Base-by-base conservation (phyloP, 108 stramenopile species). In the Fistulifera pelliculosa region DNA sequence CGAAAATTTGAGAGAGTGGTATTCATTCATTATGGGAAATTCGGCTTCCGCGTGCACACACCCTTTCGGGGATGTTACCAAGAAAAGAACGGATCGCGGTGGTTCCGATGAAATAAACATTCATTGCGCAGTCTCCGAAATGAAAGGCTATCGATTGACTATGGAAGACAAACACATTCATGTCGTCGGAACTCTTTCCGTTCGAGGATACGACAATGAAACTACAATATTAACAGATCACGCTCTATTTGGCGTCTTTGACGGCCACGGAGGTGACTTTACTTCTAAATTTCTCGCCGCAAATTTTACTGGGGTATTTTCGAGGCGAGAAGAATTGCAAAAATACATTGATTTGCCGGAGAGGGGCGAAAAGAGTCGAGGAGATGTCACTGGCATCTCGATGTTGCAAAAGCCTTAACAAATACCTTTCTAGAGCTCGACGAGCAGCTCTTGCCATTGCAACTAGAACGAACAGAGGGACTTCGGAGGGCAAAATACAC, bases 211-310 rank as follows among this genome's bases (percentile, higher is more conserved):
- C n/a, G 45, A 8, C 42, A 39, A 21, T 11, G 27, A n/a, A 12
- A 15, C 26, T 1, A 27, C 24, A 3, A 0, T 18, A 10, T 48
- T 76, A 13, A 28, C 47, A 10, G 83, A 70, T 56, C 85, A 89
- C 65, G 56, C 73, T 39, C 51, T 94, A 38, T 91, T 90, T 65
- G 82, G 75, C 19, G 85, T 94, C 41, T 84, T 88, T 68, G 93
- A 94, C 65, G 89, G 93, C 40, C 93, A 94, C 61, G 93, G 93
- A 11, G 93, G 93, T 12, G 61, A 68, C 41, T 86, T 85, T 65
- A 79, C 93, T n/a, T 78, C 85, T 19, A 56, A 73, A 18, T 89
- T 58, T 62, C 73, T 77, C 16, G 80, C 74, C 4, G 56, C 70
- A 5, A 71, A 86, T 49, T 76, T 94, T 48, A 27, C 74, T 4